phyloP scores from a whole-genome alignment of 1,139 yeast genomes.

The Geotrichum phurueaensis region DNA sequence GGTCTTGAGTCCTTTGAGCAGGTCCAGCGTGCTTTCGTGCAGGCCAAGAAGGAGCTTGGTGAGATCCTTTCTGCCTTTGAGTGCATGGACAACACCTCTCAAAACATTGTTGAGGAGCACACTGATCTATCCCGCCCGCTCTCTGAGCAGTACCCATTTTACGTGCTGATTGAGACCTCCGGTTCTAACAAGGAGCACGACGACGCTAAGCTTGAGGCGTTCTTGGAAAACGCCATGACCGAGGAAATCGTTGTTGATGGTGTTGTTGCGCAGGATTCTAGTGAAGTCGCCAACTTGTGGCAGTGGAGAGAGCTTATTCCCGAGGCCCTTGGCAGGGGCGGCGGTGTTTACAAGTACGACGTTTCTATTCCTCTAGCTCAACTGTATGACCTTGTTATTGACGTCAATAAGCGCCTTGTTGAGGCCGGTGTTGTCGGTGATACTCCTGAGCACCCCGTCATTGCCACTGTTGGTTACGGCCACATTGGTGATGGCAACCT shows the following conservation, averaged over 20 bases:
- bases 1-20: slow-evolving; percentile 77
- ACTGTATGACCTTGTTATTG: slow-evolving; percentile 75
- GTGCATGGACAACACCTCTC: slow-evolving; percentile 82
- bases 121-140: slow-evolving; percentile 60
- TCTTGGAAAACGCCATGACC: slow-evolving; percentile 80
- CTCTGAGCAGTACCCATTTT: slow-evolving; percentile 73
- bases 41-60: slow-evolving; percentile 70
- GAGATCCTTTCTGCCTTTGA: slow-evolving; percentile 92
- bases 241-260: slow-evolving; percentile 82
- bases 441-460: slow-evolving; percentile 68
- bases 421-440: slow-evolving; percentile 58
- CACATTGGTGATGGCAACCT: slow-evolving; percentile 95
- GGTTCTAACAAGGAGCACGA: slow-evolving; percentile 77
- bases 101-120: slow-evolving; percentile 53
- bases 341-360: slow-evolving; percentile 96
- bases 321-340: slow-evolving; percentile 76
- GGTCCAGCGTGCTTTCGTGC: slow-evolving; percentile 74
- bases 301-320: slow-evolving; percentile 91
- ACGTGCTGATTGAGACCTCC: slow-evolving; percentile 84
- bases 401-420: slow-evolving; percentile 52
- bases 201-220: slow-evolving; percentile 53
- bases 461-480: slow-evolving; percentile 88
- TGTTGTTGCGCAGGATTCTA: slow-evolving; percentile 86
- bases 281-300: slow-evolving; percentile 81
- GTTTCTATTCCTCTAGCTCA: slow-evolving; percentile 80